A percentile compares a stretch with the other conserved stretches of the same genome.
Evolutionary conservation across 2,329 filamentous ascomycete genomes (phyloP).

Genomic region (Fusarium acutatum): DNA sequence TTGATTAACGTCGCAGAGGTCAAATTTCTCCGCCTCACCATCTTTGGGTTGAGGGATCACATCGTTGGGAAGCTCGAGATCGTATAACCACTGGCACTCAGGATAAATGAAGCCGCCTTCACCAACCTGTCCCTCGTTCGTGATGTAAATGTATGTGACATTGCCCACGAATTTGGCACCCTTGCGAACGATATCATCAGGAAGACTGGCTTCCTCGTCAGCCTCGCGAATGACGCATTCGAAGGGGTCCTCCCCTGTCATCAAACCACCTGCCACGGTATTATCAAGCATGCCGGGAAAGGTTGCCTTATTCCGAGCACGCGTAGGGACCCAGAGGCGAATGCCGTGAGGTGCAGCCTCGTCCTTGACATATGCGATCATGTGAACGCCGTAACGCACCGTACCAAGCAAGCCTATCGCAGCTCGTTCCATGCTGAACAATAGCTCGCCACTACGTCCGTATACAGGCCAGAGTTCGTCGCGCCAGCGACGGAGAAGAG

Average conservation of each 20-base stretch:
- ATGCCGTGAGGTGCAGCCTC: slow-evolving; percentile 60
- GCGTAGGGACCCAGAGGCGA: slow-evolving; percentile 84
- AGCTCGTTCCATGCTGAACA: slow-evolving; percentile 81
- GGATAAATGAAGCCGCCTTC: slow-evolving; percentile 87
- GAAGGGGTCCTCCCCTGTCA: slow-evolving; percentile 80
- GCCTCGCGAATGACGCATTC: slow-evolving; percentile 87
- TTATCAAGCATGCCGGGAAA: slow-evolving; percentile 96
- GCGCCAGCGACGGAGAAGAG: slow-evolving; percentile 80
- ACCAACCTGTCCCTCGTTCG: slow-evolving; percentile 78
- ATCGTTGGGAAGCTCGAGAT: slow-evolving; percentile 77
- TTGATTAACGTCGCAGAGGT: slow-evolving; percentile 79
- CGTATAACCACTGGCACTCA: slow-evolving; percentile 91
- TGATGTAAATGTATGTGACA: slow-evolving; percentile 86
- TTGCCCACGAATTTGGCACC: slow-evolving; percentile 69
- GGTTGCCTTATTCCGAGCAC: slow-evolving; percentile 81
- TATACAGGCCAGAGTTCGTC: slow-evolving; percentile 85
- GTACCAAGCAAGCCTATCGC: slow-evolving; percentile 79
- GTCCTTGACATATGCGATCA: slow-evolving; percentile 74
- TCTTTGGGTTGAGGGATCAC: slow-evolving; percentile 81
- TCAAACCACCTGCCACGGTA: slow-evolving; percentile 82
- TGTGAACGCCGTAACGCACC: slow-evolving; percentile 81
- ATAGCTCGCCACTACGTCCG: slow-evolving; percentile 65
- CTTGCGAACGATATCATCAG: slow-evolving; percentile 72
- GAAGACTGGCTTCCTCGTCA: slow-evolving; percentile 86
- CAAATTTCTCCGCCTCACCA: slow-evolving; percentile 87